These are phyloP conservation scores for Penicillium atrosanguineum DNA, from an alignment of 495 filamentous ascomycete species.

Conservation along the genomic window DNA sequence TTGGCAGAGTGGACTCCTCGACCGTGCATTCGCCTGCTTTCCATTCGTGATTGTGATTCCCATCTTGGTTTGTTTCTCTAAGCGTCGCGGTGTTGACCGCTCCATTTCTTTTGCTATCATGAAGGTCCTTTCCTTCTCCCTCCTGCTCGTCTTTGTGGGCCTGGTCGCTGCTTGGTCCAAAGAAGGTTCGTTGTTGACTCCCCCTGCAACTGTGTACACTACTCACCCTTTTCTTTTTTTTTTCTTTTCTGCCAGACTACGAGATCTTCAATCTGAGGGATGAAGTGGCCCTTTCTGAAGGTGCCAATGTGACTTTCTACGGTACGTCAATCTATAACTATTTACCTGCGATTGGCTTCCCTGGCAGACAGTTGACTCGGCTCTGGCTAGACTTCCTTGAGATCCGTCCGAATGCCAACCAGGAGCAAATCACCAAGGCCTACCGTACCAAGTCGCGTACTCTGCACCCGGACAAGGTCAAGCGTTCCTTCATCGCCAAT, in stretches of 20 bases:
- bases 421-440: conserved; percentile 89
- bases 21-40: conserved; percentile 1
- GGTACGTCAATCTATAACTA: conserved; percentile 32
- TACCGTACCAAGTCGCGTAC: conserved; percentile 80
- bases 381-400: conserved; percentile 68
- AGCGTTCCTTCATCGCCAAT: conserved; percentile 74
- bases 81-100: conserved; percentile 28
- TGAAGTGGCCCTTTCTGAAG: conserved; percentile 76
- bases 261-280: conserved; percentile 95
- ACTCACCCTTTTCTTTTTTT: conserved; percentile 5
- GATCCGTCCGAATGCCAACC: conserved; percentile 65
- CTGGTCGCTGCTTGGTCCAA: conserved; percentile 75
- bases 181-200: conserved; percentile 59
- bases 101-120: conserved; percentile 26
- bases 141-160: conserved; percentile 45
- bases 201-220: neutral
- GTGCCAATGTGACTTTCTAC: conserved; percentile 86
- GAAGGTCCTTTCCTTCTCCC: conserved; percentile 33
- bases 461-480: conserved; percentile 94
- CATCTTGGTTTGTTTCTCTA: conserved; percentile 4
- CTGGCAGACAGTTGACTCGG: neutral
- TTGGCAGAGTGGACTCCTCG: neutral
- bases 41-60: conserved; percentile 1
- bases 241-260: conserved; percentile 59
- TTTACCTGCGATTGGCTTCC: neutral